phyloP scores from a whole-genome alignment of 1,284 basidiomycete genomes.

The Anthracocystis walkeri region DNA sequence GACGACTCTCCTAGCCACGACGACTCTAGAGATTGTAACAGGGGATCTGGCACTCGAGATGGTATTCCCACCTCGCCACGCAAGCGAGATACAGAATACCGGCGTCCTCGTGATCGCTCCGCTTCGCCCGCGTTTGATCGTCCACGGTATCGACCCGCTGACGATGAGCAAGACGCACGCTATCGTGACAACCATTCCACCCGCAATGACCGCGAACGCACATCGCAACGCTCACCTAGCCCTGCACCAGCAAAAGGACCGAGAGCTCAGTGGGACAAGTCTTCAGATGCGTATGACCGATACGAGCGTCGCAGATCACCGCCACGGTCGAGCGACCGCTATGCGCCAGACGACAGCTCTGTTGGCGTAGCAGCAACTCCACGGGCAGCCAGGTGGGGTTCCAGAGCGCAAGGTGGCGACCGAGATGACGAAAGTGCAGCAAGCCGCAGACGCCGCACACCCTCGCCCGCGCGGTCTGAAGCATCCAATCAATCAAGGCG shows the following conservation, averaged over 20 bases:
- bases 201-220: constrained; percentile 20
- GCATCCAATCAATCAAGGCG: constrained; percentile 19
- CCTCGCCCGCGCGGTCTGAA: constrained; percentile 33
- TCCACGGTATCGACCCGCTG: constrained; percentile 3
- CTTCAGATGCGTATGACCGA: constrained; percentile 12
- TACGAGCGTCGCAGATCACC: constrained; percentile 28
- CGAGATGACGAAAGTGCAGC: constrained; percentile 10
- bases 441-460: constrained; percentile 18
- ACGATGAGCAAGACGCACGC: constrained; percentile 17
- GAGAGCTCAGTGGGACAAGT: constrained; percentile 4
- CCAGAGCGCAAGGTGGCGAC: constrained; percentile 13
- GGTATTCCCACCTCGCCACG: constrained; percentile 26
- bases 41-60: constrained; percentile 7
- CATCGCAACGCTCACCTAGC: constrained; percentile 26
- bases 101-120: constrained; percentile 22
- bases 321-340: constrained; percentile 5
- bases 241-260: constrained; percentile 10
- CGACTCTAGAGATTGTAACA: constrained; percentile 10
- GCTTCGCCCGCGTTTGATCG: constrained; percentile 16
- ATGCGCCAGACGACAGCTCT: constrained; percentile 6
- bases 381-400: constrained; percentile 18
- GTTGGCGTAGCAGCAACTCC: background rate
- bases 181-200: constrained; percentile 10
- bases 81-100: constrained; percentile 11
- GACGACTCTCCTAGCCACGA: constrained; percentile 14